These are phyloP conservation scores for Exserohilum turcica DNA, from an alignment of 2,329 filamentous ascomycete species.

Conservation along the genomic window DNA sequence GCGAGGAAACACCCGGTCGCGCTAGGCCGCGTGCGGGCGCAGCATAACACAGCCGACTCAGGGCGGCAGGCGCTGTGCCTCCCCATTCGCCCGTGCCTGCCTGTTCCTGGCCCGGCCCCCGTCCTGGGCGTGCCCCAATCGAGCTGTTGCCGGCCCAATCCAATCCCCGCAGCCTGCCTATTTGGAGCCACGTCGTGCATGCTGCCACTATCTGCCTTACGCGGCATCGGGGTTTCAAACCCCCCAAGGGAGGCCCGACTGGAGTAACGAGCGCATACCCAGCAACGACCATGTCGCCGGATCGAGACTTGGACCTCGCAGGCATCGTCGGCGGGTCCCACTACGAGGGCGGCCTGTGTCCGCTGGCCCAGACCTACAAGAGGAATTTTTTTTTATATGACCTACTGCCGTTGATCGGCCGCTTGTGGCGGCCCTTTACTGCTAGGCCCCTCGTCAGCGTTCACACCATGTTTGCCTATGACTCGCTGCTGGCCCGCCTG, in stretches of 20 bases:
- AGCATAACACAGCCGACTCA: slow-evolving; percentile 12
- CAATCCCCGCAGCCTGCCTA: neutral
- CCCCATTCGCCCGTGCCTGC: slow-evolving; percentile 26
- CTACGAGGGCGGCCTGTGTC: slow-evolving; percentile 8
- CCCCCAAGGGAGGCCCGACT: slow-evolving; percentile 8
- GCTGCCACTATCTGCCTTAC: slow-evolving; percentile 6
- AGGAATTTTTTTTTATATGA: neutral
- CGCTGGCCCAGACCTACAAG: neutral
- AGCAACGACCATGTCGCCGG: slow-evolving; percentile 13
- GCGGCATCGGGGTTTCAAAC: slow-evolving; percentile 19
- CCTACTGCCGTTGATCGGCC: slow-evolving; percentile 21
- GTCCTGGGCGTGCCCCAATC: neutral
- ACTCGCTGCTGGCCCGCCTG: neutral
- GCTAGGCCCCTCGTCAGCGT: neutral
- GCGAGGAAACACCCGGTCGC: slow-evolving; percentile 20
- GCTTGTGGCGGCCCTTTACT: slow-evolving; percentile 4
- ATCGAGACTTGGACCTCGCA: slow-evolving; percentile 14
- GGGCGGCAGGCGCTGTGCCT: slow-evolving; percentile 9
- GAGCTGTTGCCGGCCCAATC: neutral
- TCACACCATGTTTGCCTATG: neutral
- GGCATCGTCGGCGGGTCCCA: slow-evolving; percentile 8
- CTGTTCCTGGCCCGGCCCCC: slow-evolving; percentile 27
- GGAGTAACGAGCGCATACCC: neutral
- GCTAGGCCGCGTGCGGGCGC: slow-evolving; percentile 22
- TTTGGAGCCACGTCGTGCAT: neutral